Evolutionary conservation across 2,329 filamentous ascomycete species (phyloP), one percentile per base, ranked within the genome.

Genomic region (Pestalotiopsis sp.): DNA sequence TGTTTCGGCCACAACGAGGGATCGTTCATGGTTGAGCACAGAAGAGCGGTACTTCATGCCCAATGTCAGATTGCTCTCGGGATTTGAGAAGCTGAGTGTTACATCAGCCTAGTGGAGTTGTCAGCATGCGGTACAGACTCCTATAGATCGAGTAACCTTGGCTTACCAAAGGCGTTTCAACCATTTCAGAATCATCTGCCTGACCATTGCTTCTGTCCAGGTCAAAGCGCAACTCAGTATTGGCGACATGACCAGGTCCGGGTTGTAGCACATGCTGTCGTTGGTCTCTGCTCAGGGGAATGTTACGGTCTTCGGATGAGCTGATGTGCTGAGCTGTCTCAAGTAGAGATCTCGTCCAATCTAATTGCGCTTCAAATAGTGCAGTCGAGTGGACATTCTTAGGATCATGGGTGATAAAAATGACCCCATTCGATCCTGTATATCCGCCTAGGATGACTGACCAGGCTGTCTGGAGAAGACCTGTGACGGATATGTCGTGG

Each of bases 221-320:
- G 23, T 27, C 13, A 20, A 64, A 49, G 7, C 62, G 62, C 17
- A 64, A 12, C 62, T 64, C 62, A 23, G 31, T 64, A n/a, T 64
- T 64, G 62, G 20, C 20, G 14, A 52, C 1, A 23, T 39, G 38
- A 6, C 23, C 20, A 23, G 41, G 41, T 12, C 38, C 41, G 5
- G 62, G 23, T n/a, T 39, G 12, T 5, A 64, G n/a, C 12, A 64
- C 38, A 52, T 25, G 62, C 20, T 52, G 62, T 20, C 39, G n/a
- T 52, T 64, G 38, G 17, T 64, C 41, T 23, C 23, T 36, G 38
- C 12, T 25, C 17, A 64, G 27, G 13, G 23, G 9, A 7, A 39
- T n/a, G 27, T 7, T 52, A 52, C 11, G 27, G 14, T 52, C n/a
- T 52, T 64, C 38, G 6, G 41, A 64, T 11, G 4, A 20, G 62